Conservation (phyloP, 2,329 filamentous ascomycete species). For the Colletotrichum gigasporum region DNA sequence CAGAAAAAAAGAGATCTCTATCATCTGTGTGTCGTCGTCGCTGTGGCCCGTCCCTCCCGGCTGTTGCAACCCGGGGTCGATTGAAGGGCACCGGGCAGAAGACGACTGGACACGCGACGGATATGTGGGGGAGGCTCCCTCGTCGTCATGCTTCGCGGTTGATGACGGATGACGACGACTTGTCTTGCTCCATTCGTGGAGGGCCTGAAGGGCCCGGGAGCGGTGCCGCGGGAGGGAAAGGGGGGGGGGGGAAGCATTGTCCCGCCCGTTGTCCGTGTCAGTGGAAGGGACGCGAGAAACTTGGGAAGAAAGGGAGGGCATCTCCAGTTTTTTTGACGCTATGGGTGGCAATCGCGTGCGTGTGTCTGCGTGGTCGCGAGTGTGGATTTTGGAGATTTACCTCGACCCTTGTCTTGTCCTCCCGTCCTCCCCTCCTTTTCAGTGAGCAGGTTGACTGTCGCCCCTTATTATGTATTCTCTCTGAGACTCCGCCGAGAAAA, state of each 20-base stretch:
- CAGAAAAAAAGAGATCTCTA: too few species aligned
- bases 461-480: background rate
- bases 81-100: too few species aligned
- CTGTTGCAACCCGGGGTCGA: background rate
- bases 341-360: constrained; percentile 15
- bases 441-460: background rate
- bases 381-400: constrained; percentile 7
- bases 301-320: background rate
- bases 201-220: background rate
- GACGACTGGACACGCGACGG: background rate
- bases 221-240: background rate
- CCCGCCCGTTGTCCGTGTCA: constrained; percentile 3
- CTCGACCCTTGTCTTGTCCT: background rate
- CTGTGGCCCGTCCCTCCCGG: background rate
- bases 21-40: background rate
- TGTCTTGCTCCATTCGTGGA: background rate
- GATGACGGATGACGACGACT: constrained; percentile 26
- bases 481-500: background rate
- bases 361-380: constrained; percentile 6
- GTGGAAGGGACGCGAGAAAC: background rate
- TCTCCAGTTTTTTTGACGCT: constrained; percentile 8
- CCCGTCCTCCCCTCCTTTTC: background rate
- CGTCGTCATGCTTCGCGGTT: constrained; percentile 1
- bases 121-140: constrained; percentile 5
- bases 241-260: constrained; percentile 15